Evolutionary conservation across 805 yeast species (phyloP), one percentile per base, ranked within the genome.

Genomic region (Schwanniomyces pseudopolymorphus): DNA sequence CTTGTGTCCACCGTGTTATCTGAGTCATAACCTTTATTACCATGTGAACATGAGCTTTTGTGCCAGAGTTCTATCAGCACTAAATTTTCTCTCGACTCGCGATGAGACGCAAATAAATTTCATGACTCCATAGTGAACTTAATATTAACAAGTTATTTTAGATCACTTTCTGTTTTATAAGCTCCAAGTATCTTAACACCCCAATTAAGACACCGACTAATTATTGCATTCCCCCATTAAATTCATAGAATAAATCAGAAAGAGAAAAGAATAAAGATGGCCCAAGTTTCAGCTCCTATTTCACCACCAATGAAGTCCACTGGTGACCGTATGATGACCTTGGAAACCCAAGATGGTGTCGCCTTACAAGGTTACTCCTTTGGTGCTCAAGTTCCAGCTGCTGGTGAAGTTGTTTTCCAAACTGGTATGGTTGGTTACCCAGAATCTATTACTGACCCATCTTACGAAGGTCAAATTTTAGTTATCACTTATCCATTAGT

Each of bases 381-480:
- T 61, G 99, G 99, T 78, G 96, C 98, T 46, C 85, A 85, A 52
- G 81, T 78, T 50, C 68, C 96, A 21, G 82, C 84, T 47, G 95
- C 98, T 47, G 99, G 99, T 79, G 99, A 94, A 75, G 82, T 95
- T 60, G 99, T 94, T 50, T 94, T 94, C 83, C 98, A 95, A 73
- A 94, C 99, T 53, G 98, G 99, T 77, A 91, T 94, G 97, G 98
- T 94, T 58, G 99, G 99, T 52, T 94, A 94, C 69, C 99, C 98
- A 36, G 99, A 94, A 72, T 84, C 97, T 44, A 82, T 94, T 69
- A 90, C 99, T 35, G 99, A 94, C 72, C 99, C 99, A 50, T 94
- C 98, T 39, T 94, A 94, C 71, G 91, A 88, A 64, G 99, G 99
- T 53, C 99, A 94, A 74, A 92, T 94, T 63, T 75, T 94, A 66